Percentiles rank a stretch among this genome's conserved stretches.
Evolutionary conservation across 1,284 basidiomycete genomes (phyloP).

Genomic region (Leccinum subatratum): DNA sequence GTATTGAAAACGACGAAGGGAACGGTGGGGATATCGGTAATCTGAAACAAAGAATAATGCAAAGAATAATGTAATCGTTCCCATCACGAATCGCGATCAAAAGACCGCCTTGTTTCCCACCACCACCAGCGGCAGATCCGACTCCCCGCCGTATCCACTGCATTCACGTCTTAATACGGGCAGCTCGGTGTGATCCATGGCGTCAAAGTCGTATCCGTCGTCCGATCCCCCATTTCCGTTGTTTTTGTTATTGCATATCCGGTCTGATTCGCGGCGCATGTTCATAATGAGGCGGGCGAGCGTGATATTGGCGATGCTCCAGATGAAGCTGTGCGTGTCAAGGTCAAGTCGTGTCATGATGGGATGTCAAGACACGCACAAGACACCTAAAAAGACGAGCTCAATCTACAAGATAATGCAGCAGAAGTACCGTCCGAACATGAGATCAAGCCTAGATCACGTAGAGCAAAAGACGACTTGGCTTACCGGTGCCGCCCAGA

Average conservation of each 20-base stretch:
- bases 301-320: constrained; percentile 37
- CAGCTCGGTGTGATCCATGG: constrained; percentile 11
- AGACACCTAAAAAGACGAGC: constrained; percentile 25
- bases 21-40: too few species aligned
- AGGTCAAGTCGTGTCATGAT: neutral
- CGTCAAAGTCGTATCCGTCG: neutral
- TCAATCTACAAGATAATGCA: constrained; percentile 19
- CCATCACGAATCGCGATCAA: too few species aligned
- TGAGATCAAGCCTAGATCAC: neutral
- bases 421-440: neutral
- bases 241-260: neutral
- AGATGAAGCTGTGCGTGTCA: constrained; percentile 35
- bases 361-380: constrained; percentile 20
- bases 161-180: constrained; percentile 3
- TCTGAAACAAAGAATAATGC: too few species aligned
- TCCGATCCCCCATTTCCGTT: neutral
- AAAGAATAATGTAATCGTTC: too few species aligned
- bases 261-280: constrained; percentile 28
- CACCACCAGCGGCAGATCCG: neutral
- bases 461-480: neutral
- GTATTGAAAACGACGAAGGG: too few species aligned
- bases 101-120: neutral
- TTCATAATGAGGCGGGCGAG: constrained; percentile 38
- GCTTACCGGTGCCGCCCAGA: constrained; percentile 31
- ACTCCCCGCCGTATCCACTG: neutral